Percentiles rank a stretch among this genome's conserved stretches.
phyloP scores from a whole-genome alignment of 257 asterid species.

The Ehretia macrophylla region DNA sequence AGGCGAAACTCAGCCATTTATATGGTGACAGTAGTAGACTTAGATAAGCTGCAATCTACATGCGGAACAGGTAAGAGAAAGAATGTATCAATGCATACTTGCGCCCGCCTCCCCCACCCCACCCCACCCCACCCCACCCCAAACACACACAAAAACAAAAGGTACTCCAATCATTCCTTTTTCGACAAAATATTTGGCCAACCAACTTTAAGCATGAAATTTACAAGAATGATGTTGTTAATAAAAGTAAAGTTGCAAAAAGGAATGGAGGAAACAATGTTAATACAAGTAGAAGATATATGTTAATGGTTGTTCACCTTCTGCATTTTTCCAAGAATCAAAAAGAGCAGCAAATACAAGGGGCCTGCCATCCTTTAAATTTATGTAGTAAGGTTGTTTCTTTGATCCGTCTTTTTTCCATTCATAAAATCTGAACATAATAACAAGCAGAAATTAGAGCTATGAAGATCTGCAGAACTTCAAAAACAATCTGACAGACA shows the following conservation, averaged over 20 bases:
- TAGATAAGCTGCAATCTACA: too few species aligned
- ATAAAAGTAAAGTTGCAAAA: too few species aligned
- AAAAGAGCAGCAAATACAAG: constrained; percentile 85
- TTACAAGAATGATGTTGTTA: too few species aligned
- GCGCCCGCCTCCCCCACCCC: too few species aligned
- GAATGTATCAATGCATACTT: too few species aligned
- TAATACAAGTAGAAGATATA: background rate
- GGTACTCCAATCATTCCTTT: too few species aligned
- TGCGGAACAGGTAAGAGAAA: too few species aligned
- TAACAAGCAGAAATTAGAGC: background rate
- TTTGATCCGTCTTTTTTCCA: constrained; percentile 91
- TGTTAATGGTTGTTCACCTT: constrained; percentile 42
- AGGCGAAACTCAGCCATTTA: background rate
- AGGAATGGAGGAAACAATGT: background rate
- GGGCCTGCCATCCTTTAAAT: constrained; percentile 78
- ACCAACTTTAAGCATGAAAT: too few species aligned
- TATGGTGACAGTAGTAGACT: background rate
- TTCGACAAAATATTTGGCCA: too few species aligned
- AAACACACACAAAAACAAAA: too few species aligned
- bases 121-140: too few species aligned
- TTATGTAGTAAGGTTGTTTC: constrained; percentile 85
- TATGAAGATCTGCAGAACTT: background rate
- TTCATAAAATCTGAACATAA: constrained; percentile 70
- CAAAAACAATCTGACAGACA: too few species aligned
- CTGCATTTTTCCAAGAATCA: constrained; percentile 80